Conservation (phyloP, 2,329 filamentous ascomycete genomes). For the Dactylellina leptospora region DNA sequence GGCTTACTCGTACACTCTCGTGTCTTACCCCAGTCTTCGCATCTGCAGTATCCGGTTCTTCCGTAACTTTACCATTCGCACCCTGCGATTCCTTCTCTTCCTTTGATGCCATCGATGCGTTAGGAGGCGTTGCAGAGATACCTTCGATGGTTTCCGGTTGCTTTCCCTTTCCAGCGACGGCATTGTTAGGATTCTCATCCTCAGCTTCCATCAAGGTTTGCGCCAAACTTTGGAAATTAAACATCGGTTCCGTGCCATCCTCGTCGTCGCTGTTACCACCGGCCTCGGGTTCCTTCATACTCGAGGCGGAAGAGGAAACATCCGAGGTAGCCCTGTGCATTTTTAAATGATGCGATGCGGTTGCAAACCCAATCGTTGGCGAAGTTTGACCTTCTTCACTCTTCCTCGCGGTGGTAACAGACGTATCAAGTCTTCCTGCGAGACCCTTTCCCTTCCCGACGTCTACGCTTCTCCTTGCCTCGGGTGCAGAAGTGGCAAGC, state of each 20-base stretch:
- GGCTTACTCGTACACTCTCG: conserved; percentile 42
- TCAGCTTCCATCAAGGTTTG: conserved; percentile 79
- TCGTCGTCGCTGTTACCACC: conserved; percentile 54
- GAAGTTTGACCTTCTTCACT: conserved; percentile 42
- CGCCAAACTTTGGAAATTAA: conserved; percentile 88
- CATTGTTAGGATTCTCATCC: conserved; percentile 58
- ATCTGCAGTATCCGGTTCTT: conserved; percentile 42
- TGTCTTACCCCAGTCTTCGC: conserved; percentile 26
- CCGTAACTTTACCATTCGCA: conserved; percentile 4
- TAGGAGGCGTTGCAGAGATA: neutral
- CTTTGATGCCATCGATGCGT: neutral
- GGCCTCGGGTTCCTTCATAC: conserved; percentile 50
- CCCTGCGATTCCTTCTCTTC: conserved; percentile 15
- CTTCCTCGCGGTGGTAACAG: conserved; percentile 21
- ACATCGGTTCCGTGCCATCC: conserved; percentile 74
- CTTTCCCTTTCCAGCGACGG: conserved; percentile 48
- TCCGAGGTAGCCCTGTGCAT: conserved; percentile 50
- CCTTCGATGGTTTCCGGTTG: conserved; percentile 60
- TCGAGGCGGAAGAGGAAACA: conserved; percentile 49
- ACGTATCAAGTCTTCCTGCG: conserved; percentile 28
- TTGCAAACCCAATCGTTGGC: conserved; percentile 30
- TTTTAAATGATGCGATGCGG: conserved; percentile 33
- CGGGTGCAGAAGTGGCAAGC: conserved; percentile 50
- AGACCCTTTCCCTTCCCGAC: conserved; percentile 40
- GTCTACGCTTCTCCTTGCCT: conserved; percentile 31